Conservation (phyloP, 1,284 basidiomycete species). For the Dichomitus squalens region DNA sequence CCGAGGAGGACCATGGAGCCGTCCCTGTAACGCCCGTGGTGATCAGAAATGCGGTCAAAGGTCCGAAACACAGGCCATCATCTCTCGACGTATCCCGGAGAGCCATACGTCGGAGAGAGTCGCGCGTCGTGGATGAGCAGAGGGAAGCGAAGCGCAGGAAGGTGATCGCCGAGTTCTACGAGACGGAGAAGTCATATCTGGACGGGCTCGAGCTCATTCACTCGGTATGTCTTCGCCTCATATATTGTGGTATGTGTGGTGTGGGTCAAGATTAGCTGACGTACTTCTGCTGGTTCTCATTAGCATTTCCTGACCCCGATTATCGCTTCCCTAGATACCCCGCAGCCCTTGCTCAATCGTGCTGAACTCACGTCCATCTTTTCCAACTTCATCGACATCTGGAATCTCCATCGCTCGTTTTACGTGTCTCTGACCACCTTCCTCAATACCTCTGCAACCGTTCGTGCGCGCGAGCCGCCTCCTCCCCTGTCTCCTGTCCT, state of each 20-base stretch:
- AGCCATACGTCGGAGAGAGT: constrained; percentile 31
- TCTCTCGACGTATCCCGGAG: constrained; percentile 33
- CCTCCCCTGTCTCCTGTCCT: constrained; percentile 48
- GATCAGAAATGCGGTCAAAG: constrained; percentile 25
- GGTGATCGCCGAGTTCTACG: constrained; percentile 75
- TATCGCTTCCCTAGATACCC: constrained; percentile 66
- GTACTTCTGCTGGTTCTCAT: background rate
- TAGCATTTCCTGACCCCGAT: constrained; percentile 82
- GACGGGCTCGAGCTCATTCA: constrained; percentile 82
- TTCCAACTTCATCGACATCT: constrained; percentile 90
- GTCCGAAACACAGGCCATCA: constrained; percentile 27
- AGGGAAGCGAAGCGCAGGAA: constrained; percentile 43
- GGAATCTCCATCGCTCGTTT: constrained; percentile 86
- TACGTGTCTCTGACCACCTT: constrained; percentile 58
- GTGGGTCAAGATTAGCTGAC: background rate
- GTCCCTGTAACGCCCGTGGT: constrained; percentile 26
- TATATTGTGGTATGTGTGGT: background rate
- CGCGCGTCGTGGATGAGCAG: constrained; percentile 35
- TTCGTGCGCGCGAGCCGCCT: constrained; percentile 18
- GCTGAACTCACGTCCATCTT: constrained; percentile 77
- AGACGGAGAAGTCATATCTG: constrained; percentile 81
- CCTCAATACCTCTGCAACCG: constrained; percentile 37
- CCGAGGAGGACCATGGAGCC: constrained; percentile 44
- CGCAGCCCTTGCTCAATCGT: constrained; percentile 69
- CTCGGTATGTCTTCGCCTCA: constrained; percentile 49